Evolutionary conservation across 805 yeast species (phyloP), one percentile per base, ranked within the genome.

Genomic region (Kazachstania taianensis): DNA sequence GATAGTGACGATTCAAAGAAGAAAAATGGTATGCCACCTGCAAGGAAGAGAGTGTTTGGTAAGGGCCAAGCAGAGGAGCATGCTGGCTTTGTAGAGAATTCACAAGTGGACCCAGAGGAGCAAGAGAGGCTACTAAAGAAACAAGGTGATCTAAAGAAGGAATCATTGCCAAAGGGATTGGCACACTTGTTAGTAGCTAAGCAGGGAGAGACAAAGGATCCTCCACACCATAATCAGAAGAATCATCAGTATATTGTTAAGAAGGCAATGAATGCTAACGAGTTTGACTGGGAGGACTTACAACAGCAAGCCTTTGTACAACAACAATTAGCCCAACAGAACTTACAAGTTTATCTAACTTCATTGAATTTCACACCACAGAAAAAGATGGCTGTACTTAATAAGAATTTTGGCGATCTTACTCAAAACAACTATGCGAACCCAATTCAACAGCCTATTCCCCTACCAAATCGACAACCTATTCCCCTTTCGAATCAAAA

Each of bases 11-110:
- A 26, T 3, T 17, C 3, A 28, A 30, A 17, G 20, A n/a, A 59
- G 25, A 65, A 66, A 7, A 76, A 73, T 10, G 78, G 78, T 14
- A 69, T 74, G 72, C 78, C 79, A 10, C 79, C 79, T 12, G 79
- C 79, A 1, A 59, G 69, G 14, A 67, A 67, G 9, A 63, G 80
- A 44, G 65, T 65, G 22, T 58, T 48, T 35, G 64, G 61, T 19
- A 40, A 48, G 22, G 40, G 50, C 7, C 58, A 53, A 41, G 56
- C 50, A 20, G 46, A 43, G 22, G 58, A 48, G 20, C 59, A 57
- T 41, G 55, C 42, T 14, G 55, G 57, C 2, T 61, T 66, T 30
- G 65, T 58, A 20, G 67, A 61, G 35, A 65, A 61, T 29, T 48
- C 56, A n/a, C 59, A 52, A 32, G 51, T 60, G 12, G 68, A 53